Base-by-base conservation (phyloP, 305 asterid species). In the Caryopteris hybrid region DNA sequence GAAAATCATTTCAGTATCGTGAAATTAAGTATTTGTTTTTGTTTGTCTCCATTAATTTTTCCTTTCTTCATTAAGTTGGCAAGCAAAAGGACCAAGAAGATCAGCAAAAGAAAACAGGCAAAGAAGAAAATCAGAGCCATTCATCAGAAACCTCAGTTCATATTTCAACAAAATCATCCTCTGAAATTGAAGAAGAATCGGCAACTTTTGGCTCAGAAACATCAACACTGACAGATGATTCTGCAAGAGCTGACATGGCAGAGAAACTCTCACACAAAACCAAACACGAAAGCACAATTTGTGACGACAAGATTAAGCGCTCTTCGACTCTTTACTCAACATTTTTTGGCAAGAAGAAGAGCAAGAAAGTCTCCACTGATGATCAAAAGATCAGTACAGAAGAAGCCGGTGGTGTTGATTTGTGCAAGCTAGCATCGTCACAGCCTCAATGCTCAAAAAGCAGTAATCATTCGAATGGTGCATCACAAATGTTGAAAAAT, bases 181-280 rank as follows among this genome's bases (percentile, higher is more conserved):
- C 76, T 10, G 89, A 88, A 74, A 88, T 83, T 39, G 90, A 88
- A 61, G 85, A 87, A 53, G 94, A 87, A 31, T 82, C 90, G 9
- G 85, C 80, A 0, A 66, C 70, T n/a, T 86, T 89, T 29, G 65
- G 84, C 7, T 89, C 96, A 2, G 96, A 84, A 9, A 36, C 91
- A 59, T 93, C 96, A 34, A 84, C 95, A 0, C 2, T 82, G 45
- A 87, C 92, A 0, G 88, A 84, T 2, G 87, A 85, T 21, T 80
- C 87, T 0, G 66, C 56, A 13, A 82, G 76, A 66, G 23, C 48
- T 6, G 84, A 83, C 18, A 79, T 34, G 29, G 10, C 11, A 8
- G 83, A 65, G 7, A 74, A 76, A 43, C 34, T 5, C 18, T 61
- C 70, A 11, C 66, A 38, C 3, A 18, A 17, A 34, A 27, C 58